Conservation (phyloP, 2,329 filamentous ascomycete genomes). For the Harringtonia aguacate region DNA sequence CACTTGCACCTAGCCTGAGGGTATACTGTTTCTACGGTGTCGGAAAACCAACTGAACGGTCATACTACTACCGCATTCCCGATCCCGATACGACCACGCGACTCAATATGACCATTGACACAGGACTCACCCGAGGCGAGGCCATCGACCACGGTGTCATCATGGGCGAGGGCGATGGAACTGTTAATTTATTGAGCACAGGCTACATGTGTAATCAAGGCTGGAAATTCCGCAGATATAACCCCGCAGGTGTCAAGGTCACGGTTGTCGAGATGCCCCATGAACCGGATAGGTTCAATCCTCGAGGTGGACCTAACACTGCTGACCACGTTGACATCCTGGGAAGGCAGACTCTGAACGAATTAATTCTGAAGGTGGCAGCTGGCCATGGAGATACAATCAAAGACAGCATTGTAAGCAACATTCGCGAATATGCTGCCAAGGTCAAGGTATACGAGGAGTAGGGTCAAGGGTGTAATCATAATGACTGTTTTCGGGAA, state of each 20-base stretch:
- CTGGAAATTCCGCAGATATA: constrained; percentile 90
- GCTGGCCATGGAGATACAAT: constrained; percentile 77
- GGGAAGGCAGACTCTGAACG: constrained; percentile 78
- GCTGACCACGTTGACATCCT: constrained; percentile 97
- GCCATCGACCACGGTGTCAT: constrained; percentile 76
- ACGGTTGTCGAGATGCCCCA: constrained; percentile 94
- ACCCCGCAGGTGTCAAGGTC: constrained; percentile 71
- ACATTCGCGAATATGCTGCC: constrained; percentile 72
- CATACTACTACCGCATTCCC: constrained; percentile 73
- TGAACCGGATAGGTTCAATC: constrained; percentile 85
- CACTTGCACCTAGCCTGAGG: constrained; percentile 78
- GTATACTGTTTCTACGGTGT: constrained; percentile 97
- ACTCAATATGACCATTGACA: constrained; percentile 67
- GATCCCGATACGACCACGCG: constrained; percentile 55
- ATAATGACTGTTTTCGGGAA: no score
- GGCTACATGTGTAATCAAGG: constrained; percentile 97
- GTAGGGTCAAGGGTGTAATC: constrained; percentile 8
- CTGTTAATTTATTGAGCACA: constrained; percentile 80
- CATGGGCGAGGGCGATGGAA: constrained; percentile 92
- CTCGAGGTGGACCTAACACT: constrained; percentile 57
- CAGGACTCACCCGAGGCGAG: constrained; percentile 44
- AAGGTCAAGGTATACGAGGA: constrained; percentile 77
- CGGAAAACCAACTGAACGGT: constrained; percentile 85
- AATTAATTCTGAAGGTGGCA: constrained; percentile 76
- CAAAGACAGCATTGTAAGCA: constrained; percentile 64